Base-by-base conservation (phyloP, 352 stramenopile genomes). In the Aphanomyces euteiches region DNA sequence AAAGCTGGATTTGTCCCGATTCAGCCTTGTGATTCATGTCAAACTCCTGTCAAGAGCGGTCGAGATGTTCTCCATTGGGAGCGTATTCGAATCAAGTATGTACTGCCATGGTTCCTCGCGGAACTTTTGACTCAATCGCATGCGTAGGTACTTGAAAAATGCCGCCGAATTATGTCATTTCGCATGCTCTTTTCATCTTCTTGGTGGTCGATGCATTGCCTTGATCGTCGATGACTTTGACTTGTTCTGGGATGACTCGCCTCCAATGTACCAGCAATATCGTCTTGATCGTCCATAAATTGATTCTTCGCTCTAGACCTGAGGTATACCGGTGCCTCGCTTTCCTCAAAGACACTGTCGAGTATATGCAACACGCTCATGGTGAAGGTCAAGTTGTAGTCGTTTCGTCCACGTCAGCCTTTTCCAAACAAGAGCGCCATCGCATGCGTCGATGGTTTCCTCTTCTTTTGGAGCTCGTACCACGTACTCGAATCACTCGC, bases 211-310 rank as follows among this genome's bases (percentile, higher is more conserved):
- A 17, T 40, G 28, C 48, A 70, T 56, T 7, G 64, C 64, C 3
- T 48, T 70, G 48, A 70, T 70, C 39, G 47, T 70, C n/a, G 64
- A 70, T 34, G 64, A 70, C 54, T 50, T 70, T 28, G 64, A 70
- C 34, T 28, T 70, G 3, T 70, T 70, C 28, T 70, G 45, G n/a
- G 17, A 61, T 45, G 54, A 61, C 54, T 28, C 19, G 15, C 28
- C 43, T 41, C 0, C 47, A 37, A 19, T 36, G 64, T 70, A 45
- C 28, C 3, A 36, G 7, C 37, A 28, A 38, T n/a, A 66, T 34
- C 36, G 5, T 34, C 15, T 5, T 37, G 21, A 28, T 66, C 6
- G 58, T 47, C n/a, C 37, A 19, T 0, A n/a, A 4, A 38, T 13
- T 45, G 28, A 64, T 38, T 64, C 17, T 10, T 58, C 50, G 8